Percentiles rank a stretch among this genome's conserved stretches.
Conservation (phyloP, 306 rosid species). For the Calophaca sinica region DNA sequence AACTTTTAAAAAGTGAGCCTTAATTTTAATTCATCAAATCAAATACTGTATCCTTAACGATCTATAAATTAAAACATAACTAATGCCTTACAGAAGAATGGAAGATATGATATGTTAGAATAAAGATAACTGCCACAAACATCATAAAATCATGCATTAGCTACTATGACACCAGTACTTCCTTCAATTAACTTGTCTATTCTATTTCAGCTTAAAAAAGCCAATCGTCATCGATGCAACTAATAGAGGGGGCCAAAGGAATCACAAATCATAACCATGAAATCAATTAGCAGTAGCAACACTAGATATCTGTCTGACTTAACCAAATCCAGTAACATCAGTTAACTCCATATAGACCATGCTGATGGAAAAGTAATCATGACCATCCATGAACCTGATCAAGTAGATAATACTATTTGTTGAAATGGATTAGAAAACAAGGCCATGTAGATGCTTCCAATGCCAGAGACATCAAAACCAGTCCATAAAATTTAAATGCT, state of each 20-base stretch:
- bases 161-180: conserved; percentile 12
- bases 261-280: conserved; percentile 25
- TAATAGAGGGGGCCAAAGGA: conserved; percentile 3
- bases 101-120: conserved; percentile 12
- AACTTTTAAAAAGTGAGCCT: conserved; percentile 5
- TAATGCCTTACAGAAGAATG: not conserved
- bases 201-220: not conserved
- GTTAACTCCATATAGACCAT: not conserved
- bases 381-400: not conserved
- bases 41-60: conserved; percentile 7
- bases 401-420: not conserved
- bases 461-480: not conserved
- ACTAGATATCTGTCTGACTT: not conserved
- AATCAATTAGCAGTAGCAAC: conserved; percentile 1
- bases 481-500: not conserved
- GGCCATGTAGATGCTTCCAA: conserved; percentile 16
- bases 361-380: not conserved
- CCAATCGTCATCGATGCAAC: not conserved
- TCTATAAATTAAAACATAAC: conserved; percentile 16
- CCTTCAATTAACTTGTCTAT: conserved; percentile 10
- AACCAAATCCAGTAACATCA: not conserved
- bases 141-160: conserved; percentile 11
- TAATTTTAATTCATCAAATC: conserved; percentile 5
- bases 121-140: not conserved
- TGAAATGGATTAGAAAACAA: not conserved